Evolutionary conservation across 2,329 filamentous ascomycete genomes (phyloP).

Genomic region (Thelonectria olida): DNA sequence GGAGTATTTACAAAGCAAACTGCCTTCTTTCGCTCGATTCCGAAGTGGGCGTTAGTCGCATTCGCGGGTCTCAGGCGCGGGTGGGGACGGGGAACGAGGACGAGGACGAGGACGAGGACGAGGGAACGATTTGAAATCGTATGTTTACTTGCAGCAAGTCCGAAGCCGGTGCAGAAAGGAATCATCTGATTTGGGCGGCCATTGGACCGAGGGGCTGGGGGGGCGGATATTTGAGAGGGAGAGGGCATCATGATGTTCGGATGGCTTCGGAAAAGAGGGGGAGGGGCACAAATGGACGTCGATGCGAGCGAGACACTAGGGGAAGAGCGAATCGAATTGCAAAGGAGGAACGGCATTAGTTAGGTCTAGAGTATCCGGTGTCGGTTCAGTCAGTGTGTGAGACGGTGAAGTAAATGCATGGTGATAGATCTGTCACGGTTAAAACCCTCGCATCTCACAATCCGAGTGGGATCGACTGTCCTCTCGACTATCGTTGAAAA

Average conservation of each 20-base stretch:
- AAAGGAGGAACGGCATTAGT: not conserved
- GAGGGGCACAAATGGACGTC: not conserved
- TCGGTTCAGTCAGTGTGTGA: no score
- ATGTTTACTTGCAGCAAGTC: slow-evolving; percentile 11
- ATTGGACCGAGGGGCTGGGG: not conserved
- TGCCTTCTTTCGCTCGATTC: slow-evolving; percentile 5
- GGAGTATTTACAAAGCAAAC: slow-evolving; percentile 3
- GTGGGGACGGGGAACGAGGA: slow-evolving; percentile 5
- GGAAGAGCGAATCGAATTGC: no score
- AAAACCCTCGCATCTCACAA: not conserved
- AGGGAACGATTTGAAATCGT: slow-evolving; percentile 9
- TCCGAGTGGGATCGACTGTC: not conserved
- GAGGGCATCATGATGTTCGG: not conserved
- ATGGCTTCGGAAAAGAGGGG: not conserved
- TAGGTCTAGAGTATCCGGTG: no score
- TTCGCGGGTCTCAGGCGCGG: slow-evolving; percentile 6
- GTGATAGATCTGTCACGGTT: no score
- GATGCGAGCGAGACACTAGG: not conserved
- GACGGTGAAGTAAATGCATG: no score
- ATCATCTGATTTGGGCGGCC: not conserved
- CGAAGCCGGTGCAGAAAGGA: not conserved
- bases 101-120: no score
- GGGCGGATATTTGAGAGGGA: not conserved
- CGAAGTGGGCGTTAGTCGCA: slow-evolving; percentile 21
- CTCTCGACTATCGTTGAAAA: no score